phyloP scores from a whole-genome alignment of 2,329 filamentous ascomycete species.

The Colletotrichum aenigma region DNA sequence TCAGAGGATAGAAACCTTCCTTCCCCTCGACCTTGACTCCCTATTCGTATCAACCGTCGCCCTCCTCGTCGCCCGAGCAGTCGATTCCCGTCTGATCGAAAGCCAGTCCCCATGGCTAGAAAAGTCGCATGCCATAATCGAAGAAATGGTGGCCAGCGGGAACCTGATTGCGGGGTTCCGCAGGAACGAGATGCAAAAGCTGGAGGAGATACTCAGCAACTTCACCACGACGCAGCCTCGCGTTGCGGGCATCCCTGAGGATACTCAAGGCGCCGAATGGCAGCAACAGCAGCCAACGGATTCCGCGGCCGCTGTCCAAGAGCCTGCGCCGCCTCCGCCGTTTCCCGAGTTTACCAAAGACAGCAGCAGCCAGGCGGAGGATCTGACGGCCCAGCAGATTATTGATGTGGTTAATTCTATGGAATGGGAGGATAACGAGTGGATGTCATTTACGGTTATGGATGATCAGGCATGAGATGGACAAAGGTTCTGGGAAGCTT shows the following conservation, averaged over 20 bases:
- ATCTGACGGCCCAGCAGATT: conserved; percentile 9
- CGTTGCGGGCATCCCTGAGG: not conserved
- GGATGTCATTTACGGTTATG: conserved; percentile 12
- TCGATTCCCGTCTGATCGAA: conserved; percentile 39
- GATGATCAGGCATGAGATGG: not conserved
- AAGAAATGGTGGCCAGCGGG: conserved; percentile 49
- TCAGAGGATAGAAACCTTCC: conserved; percentile 41
- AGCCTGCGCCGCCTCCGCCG: not conserved
- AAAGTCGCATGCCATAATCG: conserved; percentile 46
- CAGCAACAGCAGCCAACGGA: not conserved
- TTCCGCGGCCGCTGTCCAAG: not conserved
- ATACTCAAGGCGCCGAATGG: not conserved
- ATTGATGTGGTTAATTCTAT: conserved; percentile 14
- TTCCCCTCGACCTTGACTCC: conserved; percentile 48
- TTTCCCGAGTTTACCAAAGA: not conserved
- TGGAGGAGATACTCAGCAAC: conserved; percentile 40
- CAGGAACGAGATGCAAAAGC: conserved; percentile 47
- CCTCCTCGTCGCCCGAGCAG: conserved; percentile 39
- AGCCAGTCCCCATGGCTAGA: conserved; percentile 41
- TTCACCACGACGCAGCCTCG: not conserved
- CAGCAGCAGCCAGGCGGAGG: conserved; percentile 12
- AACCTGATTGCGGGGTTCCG: conserved; percentile 50
- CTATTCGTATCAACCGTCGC: conserved; percentile 47
- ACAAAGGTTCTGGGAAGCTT: not conserved
- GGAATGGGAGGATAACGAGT: conserved; percentile 13